Base-by-base conservation (phyloP, 371 early-diverging fungal genomes). In the Zychaea mexicana region DNA sequence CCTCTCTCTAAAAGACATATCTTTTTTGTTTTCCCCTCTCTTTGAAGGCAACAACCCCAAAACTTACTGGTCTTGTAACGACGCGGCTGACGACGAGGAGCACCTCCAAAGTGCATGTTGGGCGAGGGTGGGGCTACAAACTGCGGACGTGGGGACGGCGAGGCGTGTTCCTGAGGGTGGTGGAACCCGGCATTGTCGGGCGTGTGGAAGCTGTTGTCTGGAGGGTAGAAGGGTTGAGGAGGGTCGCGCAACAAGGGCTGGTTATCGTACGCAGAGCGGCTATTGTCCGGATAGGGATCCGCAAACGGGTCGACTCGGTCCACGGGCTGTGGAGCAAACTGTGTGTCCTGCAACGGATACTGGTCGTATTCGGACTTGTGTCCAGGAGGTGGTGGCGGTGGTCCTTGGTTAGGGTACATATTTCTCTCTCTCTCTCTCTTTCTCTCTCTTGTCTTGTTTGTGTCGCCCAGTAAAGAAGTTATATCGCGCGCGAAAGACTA, bases 61-160 rank as follows among this genome's bases (percentile, higher is more conserved):
- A 12, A 56, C 64, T 76, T 83, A 60, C 84, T 84, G 47, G 87
- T 87, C 65, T 85, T 87, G 64, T 82, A 87, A 39, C 87, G 81
- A 42, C 87, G 79, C 21, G 83, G 78, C 64, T 87, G 88, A 27
- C 81, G 77, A 7, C 67, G 60, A 2, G 87, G 87, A 8, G 75
- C 84, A 46, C 79, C 77, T 19, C 86, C 86, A 57, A 71, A 87
- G 56, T 81, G 84, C 53, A 64, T 62, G 42, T 73, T 73, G n/a
- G 73, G 73, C 6, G 68, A 78, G 57, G 68, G 57, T 7, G 66
- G 69, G 26, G 45, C 49, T 24, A 36, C 59, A 45, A 33, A 58
- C 15, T 15, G 22, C 13, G 59, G 28, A 42, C n/a, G 46, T 13
- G 59, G 59, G n/a, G 60, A 60, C n/a, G 60, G 60, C 13, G 38